Percentiles rank a stretch among this genome's conserved stretches.
phyloP scores from a whole-genome alignment of 2,329 filamentous ascomycete species.

The Tolypocladium ophioglossoides region DNA sequence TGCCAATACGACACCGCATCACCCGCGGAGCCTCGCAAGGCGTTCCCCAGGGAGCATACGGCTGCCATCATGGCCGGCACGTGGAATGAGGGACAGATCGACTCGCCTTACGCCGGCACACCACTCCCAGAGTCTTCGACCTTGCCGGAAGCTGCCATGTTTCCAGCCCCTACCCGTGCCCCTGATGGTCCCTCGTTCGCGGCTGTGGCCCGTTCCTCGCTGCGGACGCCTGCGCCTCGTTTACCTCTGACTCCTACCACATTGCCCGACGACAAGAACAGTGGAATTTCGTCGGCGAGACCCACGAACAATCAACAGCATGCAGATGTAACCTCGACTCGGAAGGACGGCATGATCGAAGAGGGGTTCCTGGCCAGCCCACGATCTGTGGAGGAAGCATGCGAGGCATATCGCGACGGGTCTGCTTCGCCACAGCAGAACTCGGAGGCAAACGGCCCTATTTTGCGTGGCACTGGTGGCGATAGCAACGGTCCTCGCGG shows the following conservation, averaged over 20 bases:
- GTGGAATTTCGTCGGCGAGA: neutral
- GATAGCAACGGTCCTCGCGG: constrained; percentile 14
- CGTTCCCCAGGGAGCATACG: constrained; percentile 33
- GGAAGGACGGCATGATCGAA: neutral
- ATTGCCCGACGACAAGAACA: neutral
- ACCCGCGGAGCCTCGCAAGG: constrained; percentile 13
- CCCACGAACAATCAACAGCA: neutral
- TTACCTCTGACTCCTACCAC: neutral
- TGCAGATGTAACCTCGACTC: neutral
- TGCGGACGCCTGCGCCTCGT: neutral
- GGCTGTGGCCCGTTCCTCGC: constrained; percentile 1
- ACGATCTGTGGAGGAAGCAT: neutral
- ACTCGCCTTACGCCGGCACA: constrained; percentile 36
- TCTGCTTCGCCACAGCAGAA: constrained; percentile 8
- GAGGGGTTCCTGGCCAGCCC: neutral
- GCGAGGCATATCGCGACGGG: constrained; percentile 7
- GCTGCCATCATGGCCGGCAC: constrained; percentile 45
- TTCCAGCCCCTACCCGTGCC: constrained; percentile 1
- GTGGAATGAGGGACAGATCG: constrained; percentile 54
- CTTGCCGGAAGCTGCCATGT: constrained; percentile 8
- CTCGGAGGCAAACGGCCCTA: neutral
- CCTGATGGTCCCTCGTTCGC: constrained; percentile 1
- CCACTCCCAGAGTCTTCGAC: constrained; percentile 10
- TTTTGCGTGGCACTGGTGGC: neutral
- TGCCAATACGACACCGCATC: constrained; percentile 23